phyloP scores from a whole-genome alignment of 805 yeast species.

The Aciculoconidium aculeatum region DNA sequence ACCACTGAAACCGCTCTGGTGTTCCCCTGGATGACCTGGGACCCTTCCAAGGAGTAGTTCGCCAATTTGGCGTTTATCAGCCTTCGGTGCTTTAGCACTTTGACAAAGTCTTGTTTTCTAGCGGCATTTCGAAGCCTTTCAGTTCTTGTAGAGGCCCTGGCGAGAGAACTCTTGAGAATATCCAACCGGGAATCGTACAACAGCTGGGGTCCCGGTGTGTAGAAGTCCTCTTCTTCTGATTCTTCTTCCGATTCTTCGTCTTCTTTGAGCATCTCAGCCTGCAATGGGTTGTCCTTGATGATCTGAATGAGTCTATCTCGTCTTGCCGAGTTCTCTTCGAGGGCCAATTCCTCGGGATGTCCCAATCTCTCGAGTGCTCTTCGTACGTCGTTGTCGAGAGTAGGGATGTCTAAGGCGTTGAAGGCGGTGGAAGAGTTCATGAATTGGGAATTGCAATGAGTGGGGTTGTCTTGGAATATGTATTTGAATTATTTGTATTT shows the following conservation, averaged over 20 bases:
- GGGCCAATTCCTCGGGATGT: conserved; percentile 51
- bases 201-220: conserved; percentile 66
- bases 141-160: conserved; percentile 39
- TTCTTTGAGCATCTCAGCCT: conserved; percentile 13
- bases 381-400: conserved; percentile 61
- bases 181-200: conserved; percentile 46
- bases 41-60: conserved; percentile 46
- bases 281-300: too few species aligned
- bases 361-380: conserved; percentile 40
- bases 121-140: conserved; percentile 23
- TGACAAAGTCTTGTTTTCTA: conserved; percentile 29
- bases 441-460: not conserved
- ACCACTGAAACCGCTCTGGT: conserved; percentile 64
- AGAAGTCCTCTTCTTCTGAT: conserved; percentile 73
- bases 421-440: conserved; percentile 1
- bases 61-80: conserved; percentile 25
- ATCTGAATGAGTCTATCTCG: conserved; percentile 52
- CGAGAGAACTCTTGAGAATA: conserved; percentile 49
- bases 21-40: conserved; percentile 57
- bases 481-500: too few species aligned
- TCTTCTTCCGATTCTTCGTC: conserved; percentile 31
- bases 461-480: conserved; percentile 1
- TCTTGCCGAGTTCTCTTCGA: conserved; percentile 58
- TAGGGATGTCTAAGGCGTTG: conserved; percentile 39
- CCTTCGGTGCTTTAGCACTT: conserved; percentile 45